Conservation (phyloP, 257 asterid genomes). For the Ligustrum vulgare region DNA sequence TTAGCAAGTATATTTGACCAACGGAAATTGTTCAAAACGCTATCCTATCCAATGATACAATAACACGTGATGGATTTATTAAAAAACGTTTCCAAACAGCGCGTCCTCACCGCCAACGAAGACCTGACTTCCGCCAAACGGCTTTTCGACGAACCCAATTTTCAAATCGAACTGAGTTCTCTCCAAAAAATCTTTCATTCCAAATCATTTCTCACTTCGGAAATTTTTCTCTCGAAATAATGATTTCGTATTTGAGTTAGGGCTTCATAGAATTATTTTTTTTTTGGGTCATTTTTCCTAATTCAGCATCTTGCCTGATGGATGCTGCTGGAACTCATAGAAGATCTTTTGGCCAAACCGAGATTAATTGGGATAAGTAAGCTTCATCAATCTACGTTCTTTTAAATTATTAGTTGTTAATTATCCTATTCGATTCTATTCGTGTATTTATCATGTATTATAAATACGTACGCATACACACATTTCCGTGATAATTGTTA, state of each 20-base stretch:
- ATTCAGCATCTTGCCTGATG: constrained; percentile 34
- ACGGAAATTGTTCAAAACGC: too few relatives aligned
- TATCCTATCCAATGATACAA: too few relatives aligned
- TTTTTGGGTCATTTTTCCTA: background rate
- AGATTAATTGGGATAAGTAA: constrained; percentile 90
- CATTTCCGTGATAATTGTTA: background rate
- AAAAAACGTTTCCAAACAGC: background rate
- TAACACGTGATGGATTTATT: too few relatives aligned
- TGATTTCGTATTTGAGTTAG: constrained; percentile 23
- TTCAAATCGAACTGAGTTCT: background rate
- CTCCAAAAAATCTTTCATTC: constrained; percentile 8
- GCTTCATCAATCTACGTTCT: constrained; percentile 25
- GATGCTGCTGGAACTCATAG: constrained; percentile 44
- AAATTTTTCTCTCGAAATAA: background rate
- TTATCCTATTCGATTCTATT: background rate
- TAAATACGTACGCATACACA: background rate
- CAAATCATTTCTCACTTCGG: background rate
- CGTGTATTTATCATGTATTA: background rate
- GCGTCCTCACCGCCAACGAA: background rate
- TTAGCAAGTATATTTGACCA: too few relatives aligned
- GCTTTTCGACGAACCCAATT: constrained; percentile 1
- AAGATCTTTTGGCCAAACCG: constrained; percentile 52
- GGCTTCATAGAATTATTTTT: constrained; percentile 17
- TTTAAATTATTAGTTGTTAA: background rate
- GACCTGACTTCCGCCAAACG: constrained; percentile 12